phyloP scores from a whole-genome alignment of 2,329 filamentous ascomycete genomes.

The Aspergillus chevalieri region DNA sequence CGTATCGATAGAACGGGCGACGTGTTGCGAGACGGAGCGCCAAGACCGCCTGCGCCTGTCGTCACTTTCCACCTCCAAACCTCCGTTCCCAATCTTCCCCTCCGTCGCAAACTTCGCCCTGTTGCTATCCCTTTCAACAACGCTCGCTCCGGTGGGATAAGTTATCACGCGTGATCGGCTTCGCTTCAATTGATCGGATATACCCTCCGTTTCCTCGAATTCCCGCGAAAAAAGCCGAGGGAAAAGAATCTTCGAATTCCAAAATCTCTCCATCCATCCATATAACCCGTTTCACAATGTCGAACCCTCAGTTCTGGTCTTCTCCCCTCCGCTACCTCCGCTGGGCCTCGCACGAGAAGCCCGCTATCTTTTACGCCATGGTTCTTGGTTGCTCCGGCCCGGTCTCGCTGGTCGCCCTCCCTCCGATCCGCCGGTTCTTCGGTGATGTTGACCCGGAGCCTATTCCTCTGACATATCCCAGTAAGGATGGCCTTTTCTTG shows the following conservation, averaged over 20 bases:
- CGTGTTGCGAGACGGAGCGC: slow-evolving; percentile 37
- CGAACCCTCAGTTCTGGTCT: slow-evolving; percentile 73
- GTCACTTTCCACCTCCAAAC: slow-evolving; percentile 24
- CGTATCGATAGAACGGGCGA: slow-evolving; percentile 26
- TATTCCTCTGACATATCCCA: slow-evolving; percentile 86
- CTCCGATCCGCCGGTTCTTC: slow-evolving; percentile 64
- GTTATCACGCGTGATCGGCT: background rate
- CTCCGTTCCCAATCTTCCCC: slow-evolving; percentile 5
- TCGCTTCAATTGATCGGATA: slow-evolving; percentile 7
- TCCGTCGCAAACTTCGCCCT: slow-evolving; percentile 5
- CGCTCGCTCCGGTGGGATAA: too few species aligned
- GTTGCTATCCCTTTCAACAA: background rate
- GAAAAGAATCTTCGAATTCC: too few species aligned
- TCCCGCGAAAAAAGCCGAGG: background rate
- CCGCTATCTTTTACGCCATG: slow-evolving; percentile 84
- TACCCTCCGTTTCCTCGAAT: too few species aligned
- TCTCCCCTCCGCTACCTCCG: slow-evolving; percentile 76
- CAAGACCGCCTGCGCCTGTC: slow-evolving; percentile 33
- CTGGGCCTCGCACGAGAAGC: slow-evolving; percentile 83
- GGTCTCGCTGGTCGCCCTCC: slow-evolving; percentile 61
- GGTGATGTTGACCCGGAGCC: slow-evolving; percentile 67
- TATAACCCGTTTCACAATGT: slow-evolving; percentile 30
- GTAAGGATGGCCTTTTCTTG: slow-evolving; percentile 52
- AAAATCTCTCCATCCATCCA: slow-evolving; percentile 6
- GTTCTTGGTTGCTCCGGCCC: slow-evolving; percentile 69